phyloP scores from a whole-genome alignment of 164 flowering plant genomes.

The Sextonia rubra region DNA sequence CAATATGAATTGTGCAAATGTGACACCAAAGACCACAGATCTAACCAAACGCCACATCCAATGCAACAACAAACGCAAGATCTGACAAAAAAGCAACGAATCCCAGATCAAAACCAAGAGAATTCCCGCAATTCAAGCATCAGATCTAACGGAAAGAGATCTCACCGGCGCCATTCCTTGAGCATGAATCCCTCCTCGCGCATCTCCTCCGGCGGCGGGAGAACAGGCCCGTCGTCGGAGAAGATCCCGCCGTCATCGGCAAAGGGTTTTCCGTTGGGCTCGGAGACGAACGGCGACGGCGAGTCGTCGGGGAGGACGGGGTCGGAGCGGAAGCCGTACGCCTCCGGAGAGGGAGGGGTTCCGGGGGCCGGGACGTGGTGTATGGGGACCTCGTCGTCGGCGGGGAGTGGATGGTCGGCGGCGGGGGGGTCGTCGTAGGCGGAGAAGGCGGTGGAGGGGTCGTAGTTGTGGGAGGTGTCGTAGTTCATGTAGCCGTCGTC shows the following conservation, averaged over 20 bases:
- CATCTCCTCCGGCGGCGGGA: conserved; percentile 85
- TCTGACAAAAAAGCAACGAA: neutral
- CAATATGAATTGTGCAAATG: too few relatives aligned
- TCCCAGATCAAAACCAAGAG: neutral
- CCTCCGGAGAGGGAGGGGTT: conserved; percentile 36
- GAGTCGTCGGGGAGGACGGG: conserved; percentile 24
- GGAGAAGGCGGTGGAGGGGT: conserved; percentile 29
- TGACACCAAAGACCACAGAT: neutral
- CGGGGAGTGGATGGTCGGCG: conserved; percentile 13
- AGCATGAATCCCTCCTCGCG: conserved; percentile 79
- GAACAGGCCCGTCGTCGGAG: conserved; percentile 72
- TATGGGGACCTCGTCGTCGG: conserved; percentile 48
- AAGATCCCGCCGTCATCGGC: conserved; percentile 48
- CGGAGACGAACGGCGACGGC: conserved; percentile 37
- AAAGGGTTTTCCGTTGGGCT: conserved; percentile 49
- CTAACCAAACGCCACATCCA: neutral
- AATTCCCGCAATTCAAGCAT: neutral
- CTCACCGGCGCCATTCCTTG: conserved; percentile 93
- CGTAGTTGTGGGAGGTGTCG: conserved; percentile 36
- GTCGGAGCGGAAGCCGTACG: conserved; percentile 34
- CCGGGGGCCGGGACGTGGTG: conserved; percentile 25
- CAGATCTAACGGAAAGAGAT: conserved; percentile 3
- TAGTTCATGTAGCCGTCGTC: conserved; percentile 45
- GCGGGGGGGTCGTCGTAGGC: conserved; percentile 19
- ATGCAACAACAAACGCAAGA: neutral